A percentile compares a stretch with the other conserved stretches of the same genome.
Evolutionary conservation across 441 rosid genomes (phyloP).

Genomic region (Brassica hybrid): DNA sequence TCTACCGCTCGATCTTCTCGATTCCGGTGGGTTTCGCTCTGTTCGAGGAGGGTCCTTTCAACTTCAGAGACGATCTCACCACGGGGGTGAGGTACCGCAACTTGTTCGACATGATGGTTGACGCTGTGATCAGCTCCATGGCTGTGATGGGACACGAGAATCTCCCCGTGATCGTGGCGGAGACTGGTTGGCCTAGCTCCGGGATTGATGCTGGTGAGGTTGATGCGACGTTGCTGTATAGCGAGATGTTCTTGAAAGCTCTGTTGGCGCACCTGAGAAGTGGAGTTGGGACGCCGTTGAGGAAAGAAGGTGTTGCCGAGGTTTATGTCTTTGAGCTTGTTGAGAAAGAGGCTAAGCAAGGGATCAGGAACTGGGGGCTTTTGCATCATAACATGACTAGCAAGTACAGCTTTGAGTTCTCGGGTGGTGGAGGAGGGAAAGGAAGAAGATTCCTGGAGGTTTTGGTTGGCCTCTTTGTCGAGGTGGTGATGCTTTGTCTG

Average conservation of each 20-base stretch:
- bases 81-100: conserved; percentile 85
- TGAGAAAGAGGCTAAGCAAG: conserved; percentile 55
- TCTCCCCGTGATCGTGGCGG: conserved; percentile 72
- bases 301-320: conserved; percentile 74
- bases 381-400: conserved; percentile 63
- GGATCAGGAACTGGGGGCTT: conserved; percentile 71
- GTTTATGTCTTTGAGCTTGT: conserved; percentile 71
- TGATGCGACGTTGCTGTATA: conserved; percentile 64
- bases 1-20: conserved; percentile 64
- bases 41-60: conserved; percentile 74
- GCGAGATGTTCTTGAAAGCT: conserved; percentile 73
- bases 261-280: conserved; percentile 60
- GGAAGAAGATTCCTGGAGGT: conserved; percentile 3
- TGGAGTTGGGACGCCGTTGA: conserved; percentile 75
- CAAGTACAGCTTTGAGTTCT: conserved; percentile 68
- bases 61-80: conserved; percentile 73
- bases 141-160: conserved; percentile 79
- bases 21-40: conserved; percentile 83
- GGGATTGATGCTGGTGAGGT: conserved; percentile 59
- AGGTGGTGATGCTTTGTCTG: conserved; percentile 24
- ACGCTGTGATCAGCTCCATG: conserved; percentile 68
- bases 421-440: conserved; percentile 37
- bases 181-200: conserved; percentile 91
- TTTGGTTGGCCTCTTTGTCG: conserved; percentile 34
- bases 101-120: conserved; percentile 89